phyloP scores from a whole-genome alignment of 805 yeast genomes.

The Yarrowia osloensis region DNA sequence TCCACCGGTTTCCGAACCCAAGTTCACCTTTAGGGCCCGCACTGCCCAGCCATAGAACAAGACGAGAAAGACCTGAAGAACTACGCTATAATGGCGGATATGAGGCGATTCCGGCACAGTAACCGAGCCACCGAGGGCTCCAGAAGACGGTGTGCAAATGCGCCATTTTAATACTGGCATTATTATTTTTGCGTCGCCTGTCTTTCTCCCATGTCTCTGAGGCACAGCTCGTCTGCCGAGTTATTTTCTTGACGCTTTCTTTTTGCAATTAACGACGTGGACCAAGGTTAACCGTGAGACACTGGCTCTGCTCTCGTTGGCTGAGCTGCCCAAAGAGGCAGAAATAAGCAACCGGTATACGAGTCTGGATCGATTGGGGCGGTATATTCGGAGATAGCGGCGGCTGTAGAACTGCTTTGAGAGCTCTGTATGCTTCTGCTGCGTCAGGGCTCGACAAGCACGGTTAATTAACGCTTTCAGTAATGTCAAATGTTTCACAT shows the following conservation, averaged over 20 bases:
- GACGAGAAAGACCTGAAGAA: not conserved
- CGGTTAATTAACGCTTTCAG: too few relatives aligned
- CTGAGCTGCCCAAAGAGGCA: not conserved
- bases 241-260: not conserved
- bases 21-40: not conserved
- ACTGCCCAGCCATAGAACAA: not conserved
- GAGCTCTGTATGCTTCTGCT: too few relatives aligned
- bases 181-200: not conserved
- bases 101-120: too few relatives aligned
- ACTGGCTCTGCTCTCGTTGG: not conserved
- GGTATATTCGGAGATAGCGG: too few relatives aligned
- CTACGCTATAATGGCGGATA: too few relatives aligned
- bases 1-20: not conserved
- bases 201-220: not conserved
- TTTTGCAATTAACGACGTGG: not conserved
- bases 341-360: not conserved
- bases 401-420: too few relatives aligned
- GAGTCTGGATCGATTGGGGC: not conserved
- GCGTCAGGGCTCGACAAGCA: too few relatives aligned
- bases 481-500: too few relatives aligned
- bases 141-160: too few relatives aligned
- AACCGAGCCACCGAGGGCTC: too few relatives aligned
- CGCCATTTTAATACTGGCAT: not conserved
- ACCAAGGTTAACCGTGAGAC: conserved; percentile 23
- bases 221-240: conserved; percentile 1